A percentile compares a stretch with the other conserved stretches of the same genome.
phyloP scores from a whole-genome alignment of 2,329 filamentous ascomycete species.

The Alternaria sp. region DNA sequence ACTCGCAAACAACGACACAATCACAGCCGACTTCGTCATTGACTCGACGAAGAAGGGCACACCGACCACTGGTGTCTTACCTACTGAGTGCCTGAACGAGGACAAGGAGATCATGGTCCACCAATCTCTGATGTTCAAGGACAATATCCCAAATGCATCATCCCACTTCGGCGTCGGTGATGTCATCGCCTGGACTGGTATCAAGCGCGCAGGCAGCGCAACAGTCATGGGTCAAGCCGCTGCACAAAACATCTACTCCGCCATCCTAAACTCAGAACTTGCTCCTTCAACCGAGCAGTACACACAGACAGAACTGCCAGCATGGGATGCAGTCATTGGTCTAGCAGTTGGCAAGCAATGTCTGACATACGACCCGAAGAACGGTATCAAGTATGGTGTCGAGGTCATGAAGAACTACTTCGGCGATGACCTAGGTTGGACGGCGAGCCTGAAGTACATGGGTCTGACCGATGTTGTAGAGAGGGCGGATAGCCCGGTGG shows the following conservation, averaged over 20 bases:
- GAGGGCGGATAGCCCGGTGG: conserved; percentile 18
- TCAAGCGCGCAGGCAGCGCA: conserved; percentile 78
- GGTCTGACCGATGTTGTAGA: conserved; percentile 43
- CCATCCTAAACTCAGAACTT: conserved; percentile 44
- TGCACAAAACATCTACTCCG: conserved; percentile 61
- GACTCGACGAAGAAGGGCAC: conserved; percentile 70
- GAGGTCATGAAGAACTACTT: conserved; percentile 70
- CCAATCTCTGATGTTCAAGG: conserved; percentile 61
- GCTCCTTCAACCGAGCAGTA: conserved; percentile 20
- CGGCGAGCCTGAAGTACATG: conserved; percentile 42
- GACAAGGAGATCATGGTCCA: conserved; percentile 70
- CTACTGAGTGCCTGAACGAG: conserved; percentile 62
- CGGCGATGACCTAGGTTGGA: conserved; percentile 67
- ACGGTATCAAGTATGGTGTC: conserved; percentile 65
- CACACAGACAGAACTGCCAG: conserved; percentile 32
- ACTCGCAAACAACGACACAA: conserved; percentile 50
- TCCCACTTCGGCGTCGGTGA: conserved; percentile 75
- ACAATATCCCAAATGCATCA: conserved; percentile 61
- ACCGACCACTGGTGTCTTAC: conserved; percentile 69
- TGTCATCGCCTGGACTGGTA: conserved; percentile 73
- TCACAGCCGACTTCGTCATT: conserved; percentile 70
- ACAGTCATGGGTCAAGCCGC: conserved; percentile 75
- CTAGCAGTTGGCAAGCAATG: conserved; percentile 74
- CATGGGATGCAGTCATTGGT: conserved; percentile 64
- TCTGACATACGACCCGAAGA: conserved; percentile 65